Percentiles rank a stretch among this genome's conserved stretches.
These are phyloP conservation scores for Ceratocystis colombiana DNA, from an alignment of 2,329 filamentous ascomycete genomes.

Conservation along the genomic window DNA sequence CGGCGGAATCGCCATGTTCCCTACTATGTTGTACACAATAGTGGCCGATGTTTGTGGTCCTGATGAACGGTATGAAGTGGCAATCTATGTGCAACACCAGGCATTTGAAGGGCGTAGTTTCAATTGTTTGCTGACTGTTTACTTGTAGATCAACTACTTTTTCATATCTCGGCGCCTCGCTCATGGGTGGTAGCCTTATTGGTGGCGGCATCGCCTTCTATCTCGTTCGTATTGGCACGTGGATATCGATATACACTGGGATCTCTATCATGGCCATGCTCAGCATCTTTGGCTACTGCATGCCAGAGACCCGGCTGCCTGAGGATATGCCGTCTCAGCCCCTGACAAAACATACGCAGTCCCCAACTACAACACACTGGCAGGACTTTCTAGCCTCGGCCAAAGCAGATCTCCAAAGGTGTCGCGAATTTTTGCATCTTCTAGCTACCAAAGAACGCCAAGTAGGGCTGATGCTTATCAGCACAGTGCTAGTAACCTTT, in stretches of 20 bases:
- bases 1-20: constrained; percentile 27
- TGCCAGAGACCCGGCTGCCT: constrained; percentile 25
- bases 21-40: constrained; percentile 27
- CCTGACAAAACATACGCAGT: neutral
- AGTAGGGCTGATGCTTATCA: constrained; percentile 23
- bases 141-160: constrained; percentile 26
- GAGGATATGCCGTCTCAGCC: constrained; percentile 10
- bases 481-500: constrained; percentile 23
- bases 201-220: constrained; percentile 27
- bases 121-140: constrained; percentile 1
- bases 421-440: constrained; percentile 20
- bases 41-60: constrained; percentile 25
- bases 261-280: constrained; percentile 21
- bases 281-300: constrained; percentile 20
- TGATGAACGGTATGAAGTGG: constrained; percentile 22
- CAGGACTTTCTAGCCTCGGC: constrained; percentile 22
- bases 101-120: neutral
- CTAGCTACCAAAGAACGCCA: constrained; percentile 20
- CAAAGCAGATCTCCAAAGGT: constrained; percentile 13
- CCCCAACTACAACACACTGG: constrained; percentile 13
- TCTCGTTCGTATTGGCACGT: constrained; percentile 25
- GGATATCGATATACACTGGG: constrained; percentile 25
- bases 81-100: constrained; percentile 19
- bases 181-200: constrained; percentile 25
- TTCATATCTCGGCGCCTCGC: constrained; percentile 26